Evolutionary conservation across 2,329 filamentous ascomycete genomes (phyloP), one percentile per base, ranked within the genome.

Genomic region (Nothomitra cinnamomea): DNA sequence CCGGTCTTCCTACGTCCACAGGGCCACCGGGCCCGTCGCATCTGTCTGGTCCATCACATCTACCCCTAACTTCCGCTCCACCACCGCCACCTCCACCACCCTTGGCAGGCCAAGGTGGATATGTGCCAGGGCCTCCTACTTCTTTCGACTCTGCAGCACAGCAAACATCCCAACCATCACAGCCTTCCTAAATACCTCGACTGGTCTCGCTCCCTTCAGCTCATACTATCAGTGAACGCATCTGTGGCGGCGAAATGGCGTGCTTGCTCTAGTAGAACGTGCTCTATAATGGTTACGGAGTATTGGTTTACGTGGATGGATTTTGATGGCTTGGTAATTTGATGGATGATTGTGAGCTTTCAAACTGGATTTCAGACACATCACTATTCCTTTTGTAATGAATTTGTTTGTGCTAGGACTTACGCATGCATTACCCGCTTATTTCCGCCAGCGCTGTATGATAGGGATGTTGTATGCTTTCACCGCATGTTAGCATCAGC

Each of bases 121-220:
- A 49, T 32, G 24, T 49, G 24, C 45, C 45, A 12, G 45, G 45
- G 19, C 45, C 45, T 49, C 45, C 45, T n/a, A 49, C 45, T 4
- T 49, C 45, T 35, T 49, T 49, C 21, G 45, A 49, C 28, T 49
- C 45, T 35, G 45, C 45, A 19, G 45, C 45, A 19, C 45, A 49
- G 25, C 45, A 49, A 49, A 49, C 45, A 49, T 49, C 45, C 22
- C 45, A 49, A 32, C 45, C 45, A 5, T 35, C 45, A 15, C 45
- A 49, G n/a, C 10, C 45, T 35, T 35, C 45, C 10, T 49, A 49
- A 28, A 12, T n/a, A 13, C 7, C 19, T 49, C 19, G 19, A 28
- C 28, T 10, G 45, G 45, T 32, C n/a, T 49, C 19, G 45, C 45
- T 49, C 25, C 32, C 45, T 32, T 49, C 25, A 19, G 24, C 32